phyloP scores from a whole-genome alignment of 768 basidiomycete species.

The Russula olivacea region DNA sequence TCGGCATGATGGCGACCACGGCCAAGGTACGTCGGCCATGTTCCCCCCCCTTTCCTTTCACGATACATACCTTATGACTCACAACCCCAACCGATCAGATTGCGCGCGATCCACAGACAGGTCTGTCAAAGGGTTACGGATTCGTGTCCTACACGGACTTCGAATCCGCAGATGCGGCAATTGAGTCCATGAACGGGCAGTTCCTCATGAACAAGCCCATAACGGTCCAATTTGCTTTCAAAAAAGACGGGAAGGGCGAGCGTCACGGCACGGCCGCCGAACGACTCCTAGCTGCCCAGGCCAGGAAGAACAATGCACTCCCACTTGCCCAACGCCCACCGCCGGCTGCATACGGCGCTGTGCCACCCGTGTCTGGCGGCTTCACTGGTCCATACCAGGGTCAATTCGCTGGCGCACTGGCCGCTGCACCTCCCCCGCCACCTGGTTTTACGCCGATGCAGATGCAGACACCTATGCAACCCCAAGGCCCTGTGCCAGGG shows the following conservation, averaged over 20 bases:
- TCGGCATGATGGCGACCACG: constrained; percentile 87
- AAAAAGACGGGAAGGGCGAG: constrained; percentile 98
- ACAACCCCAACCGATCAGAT: constrained; percentile 47
- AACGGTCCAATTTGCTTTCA: constrained; percentile 96
- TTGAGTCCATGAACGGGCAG: constrained; percentile 95
- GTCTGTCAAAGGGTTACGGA: constrained; percentile 92
- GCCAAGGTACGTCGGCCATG: constrained; percentile 57
- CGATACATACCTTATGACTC: neutral
- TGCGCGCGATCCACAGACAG: constrained; percentile 78
- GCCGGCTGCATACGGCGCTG: constrained; percentile 63
- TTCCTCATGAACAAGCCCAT: constrained; percentile 99
- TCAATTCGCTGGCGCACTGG: constrained; percentile 88
- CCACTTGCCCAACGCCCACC: constrained; percentile 74
- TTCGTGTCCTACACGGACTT: constrained; percentile 98
- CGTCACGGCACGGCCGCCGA: constrained; percentile 97
- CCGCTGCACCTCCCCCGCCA: constrained; percentile 59
- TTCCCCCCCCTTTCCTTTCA: neutral
- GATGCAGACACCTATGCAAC: constrained; percentile 9
- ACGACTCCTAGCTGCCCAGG: constrained; percentile 90
- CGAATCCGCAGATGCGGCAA: constrained; percentile 91
- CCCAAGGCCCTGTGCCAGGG: constrained; percentile 38
- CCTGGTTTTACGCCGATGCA: constrained; percentile 76
- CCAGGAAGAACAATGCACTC: constrained; percentile 89
- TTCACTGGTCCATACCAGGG: constrained; percentile 79
- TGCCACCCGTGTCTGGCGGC: constrained; percentile 62